A percentile compares a stretch with the other conserved stretches of the same genome.
Conservation (phyloP, 1,284 basidiomycete species). For the Leccinum pseudoinsigne region DNA sequence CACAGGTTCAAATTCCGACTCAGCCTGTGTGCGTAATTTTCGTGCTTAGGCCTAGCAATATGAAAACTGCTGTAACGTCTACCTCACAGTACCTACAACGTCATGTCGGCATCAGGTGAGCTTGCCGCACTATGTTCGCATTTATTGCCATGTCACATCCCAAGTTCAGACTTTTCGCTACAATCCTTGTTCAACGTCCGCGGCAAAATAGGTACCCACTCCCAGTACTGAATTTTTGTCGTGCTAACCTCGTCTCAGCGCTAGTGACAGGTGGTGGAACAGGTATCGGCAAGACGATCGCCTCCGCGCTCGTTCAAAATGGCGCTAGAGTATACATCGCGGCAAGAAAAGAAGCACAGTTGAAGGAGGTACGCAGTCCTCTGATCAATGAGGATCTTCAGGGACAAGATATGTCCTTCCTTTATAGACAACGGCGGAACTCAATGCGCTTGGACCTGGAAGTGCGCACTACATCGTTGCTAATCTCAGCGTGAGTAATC, state of each 20-base stretch:
- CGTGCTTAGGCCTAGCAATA: too few species aligned
- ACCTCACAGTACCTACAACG: neutral
- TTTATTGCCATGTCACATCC: neutral
- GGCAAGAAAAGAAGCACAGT: slow-evolving; percentile 73
- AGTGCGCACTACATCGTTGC: slow-evolving; percentile 72
- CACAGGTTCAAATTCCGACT: too few species aligned
- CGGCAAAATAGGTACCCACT: slow-evolving; percentile 65
- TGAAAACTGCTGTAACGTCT: neutral
- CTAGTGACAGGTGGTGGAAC: slow-evolving; percentile 81
- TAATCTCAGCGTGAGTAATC: slow-evolving; percentile 56
- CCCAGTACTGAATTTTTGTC: neutral
- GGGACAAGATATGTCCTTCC: neutral
- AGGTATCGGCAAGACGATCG: slow-evolving; percentile 82
- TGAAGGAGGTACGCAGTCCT: slow-evolving; percentile 59
- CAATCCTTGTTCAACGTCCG: slow-evolving; percentile 70
- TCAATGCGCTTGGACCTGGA: slow-evolving; percentile 59
- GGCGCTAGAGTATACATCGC: slow-evolving; percentile 88
- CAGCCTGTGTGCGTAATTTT: too few species aligned
- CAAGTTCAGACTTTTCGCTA: slow-evolving; percentile 52
- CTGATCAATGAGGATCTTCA: neutral
- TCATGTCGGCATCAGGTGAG: neutral
- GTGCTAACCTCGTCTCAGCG: slow-evolving; percentile 41
- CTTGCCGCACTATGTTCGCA: neutral
- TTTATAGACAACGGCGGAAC: slow-evolving; percentile 53
- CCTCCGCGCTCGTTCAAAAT: slow-evolving; percentile 77